These are phyloP conservation scores for Globisporangium paroecandrum DNA, from an alignment of 352 stramenopile genomes.

Conservation along the genomic window DNA sequence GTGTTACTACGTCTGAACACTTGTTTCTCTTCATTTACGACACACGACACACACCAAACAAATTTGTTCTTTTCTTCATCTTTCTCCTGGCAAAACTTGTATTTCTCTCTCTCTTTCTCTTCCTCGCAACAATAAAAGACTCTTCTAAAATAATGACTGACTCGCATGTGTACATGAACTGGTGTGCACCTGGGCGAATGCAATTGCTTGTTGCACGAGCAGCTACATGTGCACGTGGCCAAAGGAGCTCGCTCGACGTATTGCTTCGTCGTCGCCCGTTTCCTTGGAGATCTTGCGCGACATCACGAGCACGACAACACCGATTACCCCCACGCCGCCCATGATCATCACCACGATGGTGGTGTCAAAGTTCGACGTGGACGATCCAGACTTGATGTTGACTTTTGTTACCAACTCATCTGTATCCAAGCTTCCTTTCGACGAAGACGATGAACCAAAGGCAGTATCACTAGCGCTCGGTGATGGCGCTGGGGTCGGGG, in stretches of 20 bases:
- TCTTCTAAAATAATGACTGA: constrained; percentile 6
- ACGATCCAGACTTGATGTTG: constrained; percentile 22
- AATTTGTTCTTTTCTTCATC: background rate
- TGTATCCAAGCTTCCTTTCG: background rate
- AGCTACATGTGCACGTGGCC: constrained; percentile 11
- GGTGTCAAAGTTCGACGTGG: constrained; percentile 22
- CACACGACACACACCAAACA: background rate
- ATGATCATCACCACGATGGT: constrained; percentile 60
- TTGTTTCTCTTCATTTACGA: constrained; percentile 2
- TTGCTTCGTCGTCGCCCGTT: constrained; percentile 34
- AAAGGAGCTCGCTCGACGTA: constrained; percentile 16
- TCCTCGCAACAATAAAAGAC: background rate
- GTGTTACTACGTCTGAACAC: background rate
- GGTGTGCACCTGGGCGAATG: background rate
- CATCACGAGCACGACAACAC: constrained; percentile 40
- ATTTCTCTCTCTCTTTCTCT: background rate
- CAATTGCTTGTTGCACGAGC: background rate
- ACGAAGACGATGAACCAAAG: constrained; percentile 7
- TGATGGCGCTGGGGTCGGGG: background rate
- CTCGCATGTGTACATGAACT: constrained; percentile 5
- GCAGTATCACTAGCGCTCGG: background rate
- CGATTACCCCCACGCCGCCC: constrained; percentile 52
- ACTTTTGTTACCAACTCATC: constrained; percentile 14
- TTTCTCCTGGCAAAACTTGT: background rate
- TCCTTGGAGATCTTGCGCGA: constrained; percentile 57